Evolutionary conservation across 2,329 filamentous ascomycete species (phyloP).

Genomic region (Leptoxyphium fumago): DNA sequence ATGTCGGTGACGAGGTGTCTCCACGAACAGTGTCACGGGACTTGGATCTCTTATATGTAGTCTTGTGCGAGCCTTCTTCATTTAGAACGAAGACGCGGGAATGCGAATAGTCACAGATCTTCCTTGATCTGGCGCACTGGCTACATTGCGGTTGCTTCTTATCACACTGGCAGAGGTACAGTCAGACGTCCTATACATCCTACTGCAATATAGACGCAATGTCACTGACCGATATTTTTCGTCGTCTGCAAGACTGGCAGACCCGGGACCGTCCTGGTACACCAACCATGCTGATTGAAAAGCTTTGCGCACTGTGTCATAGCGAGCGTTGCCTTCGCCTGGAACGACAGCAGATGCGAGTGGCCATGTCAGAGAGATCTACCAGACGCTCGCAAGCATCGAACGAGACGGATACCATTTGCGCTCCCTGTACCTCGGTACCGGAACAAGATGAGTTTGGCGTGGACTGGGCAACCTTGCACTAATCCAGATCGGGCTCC

Average conservation of each 20-base stretch:
- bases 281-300: background rate
- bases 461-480: too few relatives aligned
- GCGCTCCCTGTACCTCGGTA: background rate
- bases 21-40: too few relatives aligned
- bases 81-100: background rate
- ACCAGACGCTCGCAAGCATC: background rate
- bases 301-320: background rate
- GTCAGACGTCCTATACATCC: too few relatives aligned
- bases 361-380: background rate
- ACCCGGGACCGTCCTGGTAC: background rate
- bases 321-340: background rate
- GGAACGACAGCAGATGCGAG: background rate
- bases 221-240: background rate
- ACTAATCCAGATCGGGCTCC: too few relatives aligned
- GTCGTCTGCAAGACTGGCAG: background rate
- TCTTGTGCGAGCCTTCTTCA: background rate
- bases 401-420: background rate
- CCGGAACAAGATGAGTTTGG: too few relatives aligned
- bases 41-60: background rate
- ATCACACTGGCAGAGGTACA: background rate
- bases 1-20: too few relatives aligned
- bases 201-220: too few relatives aligned
- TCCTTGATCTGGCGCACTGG: background rate
- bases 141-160: background rate
- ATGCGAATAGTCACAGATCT: background rate